Conservation (phyloP, 192 early-diverging fungal species). For the Backusella macrospora region DNA sequence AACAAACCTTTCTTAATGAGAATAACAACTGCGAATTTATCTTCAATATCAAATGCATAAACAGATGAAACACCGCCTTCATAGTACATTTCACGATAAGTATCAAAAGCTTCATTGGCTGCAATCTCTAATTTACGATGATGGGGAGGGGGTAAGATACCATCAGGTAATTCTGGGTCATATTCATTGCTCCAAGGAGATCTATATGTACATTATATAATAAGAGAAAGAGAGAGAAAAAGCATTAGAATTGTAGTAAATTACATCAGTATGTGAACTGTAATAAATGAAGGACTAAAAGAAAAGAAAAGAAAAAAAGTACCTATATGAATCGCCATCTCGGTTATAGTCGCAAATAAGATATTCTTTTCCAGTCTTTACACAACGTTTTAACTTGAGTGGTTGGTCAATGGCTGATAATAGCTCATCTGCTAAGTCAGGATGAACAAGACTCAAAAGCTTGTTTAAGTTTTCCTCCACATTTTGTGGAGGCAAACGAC, state of each 20-base stretch:
- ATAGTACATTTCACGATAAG: constrained; percentile 94
- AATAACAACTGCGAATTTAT: constrained; percentile 91
- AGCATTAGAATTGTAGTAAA: no score
- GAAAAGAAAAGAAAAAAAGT: constrained; percentile 23
- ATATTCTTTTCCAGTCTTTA: constrained; percentile 76
- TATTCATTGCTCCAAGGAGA: constrained; percentile 98
- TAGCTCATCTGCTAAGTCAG: constrained; percentile 89
- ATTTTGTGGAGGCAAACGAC: constrained; percentile 92
- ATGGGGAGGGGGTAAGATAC: constrained; percentile 71
- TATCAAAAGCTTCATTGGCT: constrained; percentile 95
- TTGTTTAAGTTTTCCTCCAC: constrained; percentile 85
- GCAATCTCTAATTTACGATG: constrained; percentile 88
- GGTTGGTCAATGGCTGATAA: constrained; percentile 93
- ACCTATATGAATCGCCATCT: constrained; percentile 93
- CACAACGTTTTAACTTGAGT: constrained; percentile 74
- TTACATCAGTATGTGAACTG: no score
- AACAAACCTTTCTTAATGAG: constrained; percentile 92
- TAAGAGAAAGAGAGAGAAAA: no score
- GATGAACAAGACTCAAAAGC: constrained; percentile 75
- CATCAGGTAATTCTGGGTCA: constrained; percentile 83
- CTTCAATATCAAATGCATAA: constrained; percentile 72
- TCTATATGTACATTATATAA: constrained; percentile 43
- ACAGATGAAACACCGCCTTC: constrained; percentile 97
- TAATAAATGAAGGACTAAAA: no score
- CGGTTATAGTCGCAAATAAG: constrained; percentile 95